Base-by-base conservation (phyloP, 495 filamentous ascomycete genomes). In the Jackrogersella multiformis region DNA sequence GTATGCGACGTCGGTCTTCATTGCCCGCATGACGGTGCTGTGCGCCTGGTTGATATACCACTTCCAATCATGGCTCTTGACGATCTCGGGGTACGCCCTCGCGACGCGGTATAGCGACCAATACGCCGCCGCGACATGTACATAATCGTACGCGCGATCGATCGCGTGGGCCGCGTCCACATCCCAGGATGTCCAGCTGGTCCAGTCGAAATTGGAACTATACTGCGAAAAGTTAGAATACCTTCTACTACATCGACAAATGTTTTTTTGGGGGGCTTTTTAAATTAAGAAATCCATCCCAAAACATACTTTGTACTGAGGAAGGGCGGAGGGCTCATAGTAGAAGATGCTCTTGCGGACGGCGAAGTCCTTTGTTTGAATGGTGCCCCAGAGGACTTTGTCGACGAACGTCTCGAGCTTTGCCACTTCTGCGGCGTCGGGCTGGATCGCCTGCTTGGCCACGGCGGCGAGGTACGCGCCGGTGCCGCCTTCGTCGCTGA, bases 291-390 rank as follows among this genome's bases (percentile, higher is more conserved):
- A n/a, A n/a, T n/a, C n/a, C n/a, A n/a, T n/a, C n/a, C n/a, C n/a
- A n/a, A n/a, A n/a, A n/a, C n/a, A n/a, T n/a, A n/a, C n/a, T n/a
- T n/a, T 42, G 54, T 79, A 85, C 4, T 61, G 59, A 0, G 78
- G 76, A 0, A 80, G 58, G 6, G 59, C 56, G 7, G 66, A 60
- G 0, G 79, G 81, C 8, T 84, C 69, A 68, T 85, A 84, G 68
- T 76, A 85, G 70, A 86, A 85, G 15, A 84, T 61, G 56, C 80
- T 83, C 66, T 84, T 84, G 4, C 77, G 73, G 10, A 85, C 81
- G 2, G 68, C 69, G 46, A 74, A 82, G 48, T 80, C 74, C 1
- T 51, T 32, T 2, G 68, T 74, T 51, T 83, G 81, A n/a, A 85
- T 72, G 2, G 61, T 76, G 16, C 73, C 71, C 68, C 75, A 83